Conservation (phyloP, 1,139 yeast genomes). For the Hemisphaericaspora xylanilytica region DNA sequence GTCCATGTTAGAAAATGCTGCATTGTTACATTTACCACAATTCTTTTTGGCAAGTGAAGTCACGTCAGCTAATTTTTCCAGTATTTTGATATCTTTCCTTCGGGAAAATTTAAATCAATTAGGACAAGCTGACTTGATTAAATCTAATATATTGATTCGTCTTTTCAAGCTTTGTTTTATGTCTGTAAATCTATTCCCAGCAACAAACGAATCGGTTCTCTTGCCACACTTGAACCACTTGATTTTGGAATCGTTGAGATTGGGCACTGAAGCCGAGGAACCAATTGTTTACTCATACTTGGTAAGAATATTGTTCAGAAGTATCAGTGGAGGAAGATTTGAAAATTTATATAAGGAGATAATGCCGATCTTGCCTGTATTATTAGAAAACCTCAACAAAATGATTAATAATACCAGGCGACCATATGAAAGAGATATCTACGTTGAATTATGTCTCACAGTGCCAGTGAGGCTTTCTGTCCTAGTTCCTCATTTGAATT, state of each 20-base stretch:
- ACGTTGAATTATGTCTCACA: conserved; percentile 90
- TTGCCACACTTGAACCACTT: conserved; percentile 83
- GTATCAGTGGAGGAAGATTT: conserved; percentile 95
- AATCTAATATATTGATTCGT: conserved; percentile 78
- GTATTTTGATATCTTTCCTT: conserved; percentile 76
- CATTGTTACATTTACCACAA: conserved; percentile 87
- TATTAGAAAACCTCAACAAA: conserved; percentile 81
- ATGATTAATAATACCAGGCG: conserved; percentile 80
- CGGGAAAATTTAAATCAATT: conserved; percentile 70
- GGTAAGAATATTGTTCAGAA: conserved; percentile 84
- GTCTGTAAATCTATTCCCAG: conserved; percentile 92
- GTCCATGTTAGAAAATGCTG: conserved; percentile 80
- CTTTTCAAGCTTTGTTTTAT: conserved; percentile 89
- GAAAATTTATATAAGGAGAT: conserved; percentile 91
- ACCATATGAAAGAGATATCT: conserved; percentile 88
- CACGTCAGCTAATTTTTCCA: conserved; percentile 89
- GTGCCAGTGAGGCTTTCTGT: conserved; percentile 94
- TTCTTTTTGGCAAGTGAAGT: conserved; percentile 91
- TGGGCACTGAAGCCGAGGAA: conserved; percentile 86
- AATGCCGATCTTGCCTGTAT: conserved; percentile 81
- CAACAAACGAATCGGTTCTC: conserved; percentile 80
- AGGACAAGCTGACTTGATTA: conserved; percentile 77
- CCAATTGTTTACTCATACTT: conserved; percentile 88
- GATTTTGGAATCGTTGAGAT: conserved; percentile 74
- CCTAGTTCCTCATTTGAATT: conserved; percentile 85